These are phyloP conservation scores for Prunus kanzakura DNA, from an alignment of 306 rosid species.

Conservation along the genomic window DNA sequence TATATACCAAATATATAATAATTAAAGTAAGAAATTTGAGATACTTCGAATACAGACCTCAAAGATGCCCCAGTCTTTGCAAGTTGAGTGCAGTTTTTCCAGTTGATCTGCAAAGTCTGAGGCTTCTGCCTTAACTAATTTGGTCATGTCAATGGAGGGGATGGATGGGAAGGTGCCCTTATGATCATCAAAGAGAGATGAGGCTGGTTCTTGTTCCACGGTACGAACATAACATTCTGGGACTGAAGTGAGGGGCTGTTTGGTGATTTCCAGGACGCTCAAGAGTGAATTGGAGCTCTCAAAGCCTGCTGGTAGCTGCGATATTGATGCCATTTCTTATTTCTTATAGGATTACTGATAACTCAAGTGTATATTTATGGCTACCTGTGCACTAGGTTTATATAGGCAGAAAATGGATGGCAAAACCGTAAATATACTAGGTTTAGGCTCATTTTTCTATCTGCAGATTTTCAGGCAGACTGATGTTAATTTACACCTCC, in stretches of 20 bases:
- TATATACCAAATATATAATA: not conserved
- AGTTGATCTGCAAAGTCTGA: constrained; percentile 22
- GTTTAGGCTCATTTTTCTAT: not conserved
- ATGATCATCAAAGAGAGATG: constrained; percentile 4
- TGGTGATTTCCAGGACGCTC: constrained; percentile 23
- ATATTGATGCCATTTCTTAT: constrained; percentile 18
- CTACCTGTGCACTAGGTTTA: not conserved
- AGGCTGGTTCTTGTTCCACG: constrained; percentile 29
- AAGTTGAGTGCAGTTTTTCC: constrained; percentile 44
- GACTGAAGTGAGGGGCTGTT: constrained; percentile 11
- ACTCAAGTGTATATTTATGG: not conserved
- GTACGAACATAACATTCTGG: constrained; percentile 35
- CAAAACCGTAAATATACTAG: no score
- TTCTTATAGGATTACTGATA: not conserved
- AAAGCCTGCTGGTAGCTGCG: not conserved
- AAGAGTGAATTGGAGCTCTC: constrained; percentile 7
- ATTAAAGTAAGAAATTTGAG: not conserved
- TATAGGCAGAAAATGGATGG: no score
- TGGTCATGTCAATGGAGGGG: constrained; percentile 56
- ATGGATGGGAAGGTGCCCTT: constrained; percentile 14
- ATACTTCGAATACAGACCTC: constrained; percentile 39
- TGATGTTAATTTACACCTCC: not conserved
- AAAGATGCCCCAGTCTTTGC: constrained; percentile 81
- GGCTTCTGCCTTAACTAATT: constrained; percentile 18
- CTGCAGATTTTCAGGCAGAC: not conserved